Conservation (phyloP, 495 filamentous ascomycete genomes). For the Pyrenula aspistea region DNA sequence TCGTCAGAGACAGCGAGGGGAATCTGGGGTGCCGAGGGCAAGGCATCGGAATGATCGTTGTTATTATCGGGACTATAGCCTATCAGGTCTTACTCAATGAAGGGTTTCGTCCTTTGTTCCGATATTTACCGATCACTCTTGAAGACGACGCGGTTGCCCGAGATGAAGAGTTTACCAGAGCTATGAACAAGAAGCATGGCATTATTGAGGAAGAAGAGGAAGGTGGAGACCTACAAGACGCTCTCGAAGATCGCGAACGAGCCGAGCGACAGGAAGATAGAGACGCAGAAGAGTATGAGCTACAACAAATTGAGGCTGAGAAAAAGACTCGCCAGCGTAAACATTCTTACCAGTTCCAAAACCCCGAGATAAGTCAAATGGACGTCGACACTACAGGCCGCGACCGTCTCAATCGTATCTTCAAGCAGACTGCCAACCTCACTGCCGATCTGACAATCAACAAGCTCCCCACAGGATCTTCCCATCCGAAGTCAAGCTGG, state of each 20-base stretch:
- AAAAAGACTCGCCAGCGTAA: conserved; percentile 9
- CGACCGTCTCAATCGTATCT: not conserved
- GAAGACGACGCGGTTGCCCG: conserved; percentile 87
- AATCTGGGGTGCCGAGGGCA: conserved; percentile 60
- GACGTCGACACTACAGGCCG: not conserved
- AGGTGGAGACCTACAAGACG: conserved; percentile 28
- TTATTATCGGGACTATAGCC: conserved; percentile 54
- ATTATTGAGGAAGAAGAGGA: conserved; percentile 38
- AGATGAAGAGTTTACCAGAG: conserved; percentile 76
- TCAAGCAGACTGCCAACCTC: not conserved
- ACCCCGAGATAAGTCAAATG: not conserved
- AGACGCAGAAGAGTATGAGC: conserved; percentile 45
- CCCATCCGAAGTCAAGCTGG: conserved; percentile 14
- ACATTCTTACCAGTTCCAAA: conserved; percentile 1
- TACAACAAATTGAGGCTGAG: conserved; percentile 35
- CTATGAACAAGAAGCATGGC: conserved; percentile 20
- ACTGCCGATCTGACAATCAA: not conserved
- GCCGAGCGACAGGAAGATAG: conserved; percentile 22
- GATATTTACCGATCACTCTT: conserved; percentile 86
- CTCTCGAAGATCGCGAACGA: conserved; percentile 28
- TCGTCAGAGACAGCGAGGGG: conserved; percentile 52
- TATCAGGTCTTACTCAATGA: conserved; percentile 75
- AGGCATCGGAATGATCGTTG: conserved; percentile 80
- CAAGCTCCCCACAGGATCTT: not conserved
- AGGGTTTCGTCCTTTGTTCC: conserved; percentile 77